Evolutionary conservation across 1,139 yeast genomes (phyloP).

Genomic region (Hansenula anomala): DNA sequence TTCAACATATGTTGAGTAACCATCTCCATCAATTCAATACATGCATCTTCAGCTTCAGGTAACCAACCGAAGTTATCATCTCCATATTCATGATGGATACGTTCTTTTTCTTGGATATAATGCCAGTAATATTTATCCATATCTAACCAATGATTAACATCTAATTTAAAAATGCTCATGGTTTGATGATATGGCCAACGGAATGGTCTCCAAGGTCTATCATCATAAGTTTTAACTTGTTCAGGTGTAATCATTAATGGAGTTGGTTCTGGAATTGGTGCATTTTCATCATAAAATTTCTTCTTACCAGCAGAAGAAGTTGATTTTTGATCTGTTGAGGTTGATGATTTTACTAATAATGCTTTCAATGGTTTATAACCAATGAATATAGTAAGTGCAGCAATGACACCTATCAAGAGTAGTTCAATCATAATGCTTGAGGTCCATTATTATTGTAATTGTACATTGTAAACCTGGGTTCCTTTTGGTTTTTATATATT

Average conservation of each 20-base stretch:
- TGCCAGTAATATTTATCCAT: conserved; percentile 74
- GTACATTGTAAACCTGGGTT: no score
- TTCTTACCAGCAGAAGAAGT: conserved; percentile 7
- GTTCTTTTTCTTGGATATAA: conserved; percentile 56
- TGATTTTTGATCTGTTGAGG: conserved; percentile 8
- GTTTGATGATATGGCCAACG: conserved; percentile 81
- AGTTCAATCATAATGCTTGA: background rate
- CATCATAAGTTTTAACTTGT: conserved; percentile 59
- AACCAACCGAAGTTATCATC: conserved; percentile 60
- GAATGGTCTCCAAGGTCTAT: conserved; percentile 78
- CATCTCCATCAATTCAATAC: conserved; percentile 57
- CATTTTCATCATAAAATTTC: conserved; percentile 24
- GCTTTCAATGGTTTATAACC: background rate
- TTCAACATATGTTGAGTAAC: conserved; percentile 55
- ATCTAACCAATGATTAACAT: conserved; percentile 71
- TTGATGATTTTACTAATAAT: background rate
- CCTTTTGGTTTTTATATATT: no score
- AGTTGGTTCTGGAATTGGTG: conserved; percentile 45
- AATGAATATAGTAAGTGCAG: background rate
- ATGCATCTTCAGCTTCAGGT: conserved; percentile 63
- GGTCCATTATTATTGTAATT: no score
- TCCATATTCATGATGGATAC: conserved; percentile 55
- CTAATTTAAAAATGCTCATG: conserved; percentile 67
- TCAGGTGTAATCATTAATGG: conserved; percentile 66
- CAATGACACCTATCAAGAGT: background rate